Evolutionary conservation across 352 stramenopile species (phyloP).

Genomic region (Pythium angustatum): DNA sequence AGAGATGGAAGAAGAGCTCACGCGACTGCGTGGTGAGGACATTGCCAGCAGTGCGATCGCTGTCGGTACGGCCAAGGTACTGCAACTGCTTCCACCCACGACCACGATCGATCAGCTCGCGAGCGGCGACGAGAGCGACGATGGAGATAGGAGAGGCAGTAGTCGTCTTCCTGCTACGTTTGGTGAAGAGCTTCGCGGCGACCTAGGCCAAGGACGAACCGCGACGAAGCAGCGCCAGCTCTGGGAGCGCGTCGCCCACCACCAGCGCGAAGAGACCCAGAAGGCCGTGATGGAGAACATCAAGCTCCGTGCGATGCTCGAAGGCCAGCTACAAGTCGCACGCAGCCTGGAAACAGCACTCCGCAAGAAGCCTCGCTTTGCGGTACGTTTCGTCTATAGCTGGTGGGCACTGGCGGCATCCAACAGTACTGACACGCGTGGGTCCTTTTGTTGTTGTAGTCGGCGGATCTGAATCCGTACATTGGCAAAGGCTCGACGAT

Average conservation of each 20-base stretch:
- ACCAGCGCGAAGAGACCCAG: slow-evolving; percentile 68
- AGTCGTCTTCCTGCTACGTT: neutral
- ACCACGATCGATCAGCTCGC: slow-evolving; percentile 12
- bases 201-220: neutral
- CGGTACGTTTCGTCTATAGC: slow-evolving; percentile 16
- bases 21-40: slow-evolving; percentile 27
- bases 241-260: slow-evolving; percentile 65
- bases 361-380: slow-evolving; percentile 21
- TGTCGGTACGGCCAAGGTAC: slow-evolving; percentile 14
- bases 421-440: neutral
- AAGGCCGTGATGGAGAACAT: slow-evolving; percentile 73
- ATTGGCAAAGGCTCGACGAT: slow-evolving; percentile 27
- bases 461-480: slow-evolving; percentile 23
- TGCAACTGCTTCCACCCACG: slow-evolving; percentile 16
- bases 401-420: too few species aligned
- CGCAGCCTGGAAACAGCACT: slow-evolving; percentile 28
- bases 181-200: neutral
- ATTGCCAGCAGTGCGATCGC: slow-evolving; percentile 25
- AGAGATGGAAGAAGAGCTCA: slow-evolving; percentile 38
- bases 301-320: slow-evolving; percentile 33
- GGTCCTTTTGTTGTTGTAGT: slow-evolving; percentile 6
- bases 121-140: slow-evolving; percentile 25
- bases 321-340: slow-evolving; percentile 31
- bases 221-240: slow-evolving; percentile 19
- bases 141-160: neutral